Evolutionary conservation across 2,329 filamentous ascomycete species (phyloP), one percentile per base, ranked within the genome.

Genomic region (Fusarium marasasianum): DNA sequence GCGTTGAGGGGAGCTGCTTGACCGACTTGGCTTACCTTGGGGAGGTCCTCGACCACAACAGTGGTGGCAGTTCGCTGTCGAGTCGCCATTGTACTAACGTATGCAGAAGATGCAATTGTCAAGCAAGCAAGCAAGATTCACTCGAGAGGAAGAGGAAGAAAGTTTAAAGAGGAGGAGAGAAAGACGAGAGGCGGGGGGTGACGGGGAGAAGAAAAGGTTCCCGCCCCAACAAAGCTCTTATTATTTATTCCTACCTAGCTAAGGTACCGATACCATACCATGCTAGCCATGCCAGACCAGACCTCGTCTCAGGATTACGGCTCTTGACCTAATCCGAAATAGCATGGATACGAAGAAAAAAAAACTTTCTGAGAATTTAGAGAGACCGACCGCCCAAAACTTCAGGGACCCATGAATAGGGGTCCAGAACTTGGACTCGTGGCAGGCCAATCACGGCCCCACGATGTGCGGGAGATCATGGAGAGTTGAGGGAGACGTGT

Each of bases 11-110:
- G 37, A 56, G 24, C 29, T 58, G 54, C 50, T 48, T 62, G n/a
- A 40, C 40, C 44, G 26, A 53, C 57, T 69, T 57, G 26, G 43
- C 63, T 69, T 57, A 66, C 74, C 71, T 76, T 74, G 64, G 60
- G 59, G 31, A 56, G 40, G 35, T 59, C 59, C 53, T 76, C 76
- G 51, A 73, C 63, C 60, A 72, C 55, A 45, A 77, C 75, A 29
- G 74, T 72, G 64, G 77, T 75, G 45, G 76, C 62, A 45, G 75
- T 79, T 56, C 77, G 75, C 51, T 79, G 77, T 67, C 77, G 71
- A 58, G 72, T 69, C 58, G 77, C 71, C 77, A 79, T 79, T 58
- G 37, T 76, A 40, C 50, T 26, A 38, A 48, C 31, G 38, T 45
- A 50, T 57, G 35, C 26, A 41, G 22, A 24, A 45, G 55, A 69